phyloP scores from a whole-genome alignment of 192 early-diverging fungal species.

The Backusella sp. region DNA sequence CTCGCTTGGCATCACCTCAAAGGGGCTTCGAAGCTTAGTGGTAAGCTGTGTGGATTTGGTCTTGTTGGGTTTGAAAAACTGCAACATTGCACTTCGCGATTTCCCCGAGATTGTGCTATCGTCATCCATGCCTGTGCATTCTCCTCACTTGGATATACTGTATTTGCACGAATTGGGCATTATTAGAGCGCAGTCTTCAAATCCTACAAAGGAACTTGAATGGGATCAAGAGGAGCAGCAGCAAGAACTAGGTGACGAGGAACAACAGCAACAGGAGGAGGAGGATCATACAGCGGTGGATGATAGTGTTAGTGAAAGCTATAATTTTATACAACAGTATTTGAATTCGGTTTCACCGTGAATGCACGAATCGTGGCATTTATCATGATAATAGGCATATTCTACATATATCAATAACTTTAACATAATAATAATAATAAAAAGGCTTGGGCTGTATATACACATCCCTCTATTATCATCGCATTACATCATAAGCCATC shows the following conservation, averaged over 20 bases:
- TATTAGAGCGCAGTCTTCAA: not conserved
- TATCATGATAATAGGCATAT: not conserved
- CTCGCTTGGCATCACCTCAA: slow-evolving; percentile 25
- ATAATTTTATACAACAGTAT: slow-evolving; percentile 19
- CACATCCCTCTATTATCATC: too few relatives aligned
- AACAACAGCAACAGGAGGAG: not conserved
- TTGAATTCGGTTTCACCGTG: not conserved
- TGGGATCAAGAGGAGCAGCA: not conserved
- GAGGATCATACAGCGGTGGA: not conserved
- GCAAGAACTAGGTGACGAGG: not conserved
- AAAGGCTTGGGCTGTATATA: not conserved
- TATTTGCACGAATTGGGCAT: not conserved
- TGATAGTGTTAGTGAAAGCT: slow-evolving; percentile 14
- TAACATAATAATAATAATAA: not conserved
- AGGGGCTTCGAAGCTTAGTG: slow-evolving; percentile 29
- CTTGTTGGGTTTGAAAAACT: slow-evolving; percentile 27
- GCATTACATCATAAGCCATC: too few relatives aligned
- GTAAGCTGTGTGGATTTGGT: slow-evolving; percentile 12
- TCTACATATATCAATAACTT: not conserved
- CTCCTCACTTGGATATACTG: not conserved
- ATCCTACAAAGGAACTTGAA: not conserved
- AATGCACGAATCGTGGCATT: too few relatives aligned
- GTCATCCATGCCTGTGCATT: not conserved
- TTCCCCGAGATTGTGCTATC: slow-evolving; percentile 18
- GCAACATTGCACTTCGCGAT: slow-evolving; percentile 4